A percentile compares a stretch with the other conserved stretches of the same genome.
Evolutionary conservation across 208 protist species (phyloP).

Genomic region (Trypanosoma vivax): DNA sequence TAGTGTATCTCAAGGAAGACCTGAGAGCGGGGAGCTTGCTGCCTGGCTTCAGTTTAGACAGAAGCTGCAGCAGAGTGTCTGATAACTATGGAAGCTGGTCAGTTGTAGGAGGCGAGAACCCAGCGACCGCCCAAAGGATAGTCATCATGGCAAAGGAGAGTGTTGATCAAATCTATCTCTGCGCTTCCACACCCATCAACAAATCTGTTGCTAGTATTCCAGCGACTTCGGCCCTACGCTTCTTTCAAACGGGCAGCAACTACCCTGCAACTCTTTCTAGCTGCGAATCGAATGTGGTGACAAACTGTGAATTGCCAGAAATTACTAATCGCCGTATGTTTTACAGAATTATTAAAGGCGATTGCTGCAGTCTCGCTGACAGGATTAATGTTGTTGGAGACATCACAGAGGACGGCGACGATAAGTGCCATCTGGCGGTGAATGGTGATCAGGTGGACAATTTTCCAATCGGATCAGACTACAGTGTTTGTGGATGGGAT

Average conservation of each 20-base stretch:
- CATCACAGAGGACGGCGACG: constrained; percentile 13
- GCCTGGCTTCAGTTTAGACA: constrained; percentile 41
- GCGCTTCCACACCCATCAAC: constrained; percentile 47
- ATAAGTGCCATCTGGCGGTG: constrained; percentile 31
- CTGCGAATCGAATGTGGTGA: constrained; percentile 20
- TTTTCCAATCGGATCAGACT: constrained; percentile 24
- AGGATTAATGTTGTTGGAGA: constrained; percentile 21
- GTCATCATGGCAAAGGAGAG: constrained; percentile 26
- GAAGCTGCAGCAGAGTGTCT: constrained; percentile 22
- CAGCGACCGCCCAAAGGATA: constrained; percentile 22
- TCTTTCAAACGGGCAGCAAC: constrained; percentile 19
- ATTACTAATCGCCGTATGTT: constrained; percentile 10
- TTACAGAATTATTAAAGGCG: constrained; percentile 37
- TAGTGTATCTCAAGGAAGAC: constrained; percentile 39
- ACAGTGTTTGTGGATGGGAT: constrained; percentile 52
- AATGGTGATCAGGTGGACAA: constrained; percentile 11
- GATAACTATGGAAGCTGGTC: constrained; percentile 39
- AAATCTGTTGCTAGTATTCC: constrained; percentile 34
- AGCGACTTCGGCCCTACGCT: constrained; percentile 5
- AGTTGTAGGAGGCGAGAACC: not conserved
- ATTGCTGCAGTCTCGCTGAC: constrained; percentile 40
- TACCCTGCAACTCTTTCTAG: constrained; percentile 27
- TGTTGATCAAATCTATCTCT: constrained; percentile 31
- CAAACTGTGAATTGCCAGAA: constrained; percentile 29
- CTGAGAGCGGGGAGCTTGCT: constrained; percentile 26